Percentiles rank a stretch among this genome's conserved stretches.
Evolutionary conservation across 306 rosid genomes (phyloP).

Genomic region (Myrica gale): DNA sequence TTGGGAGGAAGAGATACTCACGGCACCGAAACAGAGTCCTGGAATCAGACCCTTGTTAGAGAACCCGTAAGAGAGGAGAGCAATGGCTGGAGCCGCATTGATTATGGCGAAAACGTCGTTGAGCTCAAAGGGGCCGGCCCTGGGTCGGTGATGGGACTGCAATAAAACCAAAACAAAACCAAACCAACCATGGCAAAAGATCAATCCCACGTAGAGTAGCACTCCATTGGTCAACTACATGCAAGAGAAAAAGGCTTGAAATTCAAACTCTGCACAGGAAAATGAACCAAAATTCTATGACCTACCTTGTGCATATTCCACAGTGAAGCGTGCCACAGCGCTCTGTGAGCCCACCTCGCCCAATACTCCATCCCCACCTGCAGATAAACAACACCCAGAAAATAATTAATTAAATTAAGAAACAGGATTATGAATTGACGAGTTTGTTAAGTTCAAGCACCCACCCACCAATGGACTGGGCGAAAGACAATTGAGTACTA

Average conservation of each 20-base stretch:
- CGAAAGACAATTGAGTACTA: no score
- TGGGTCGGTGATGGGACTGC: conserved; percentile 93
- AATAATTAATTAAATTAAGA: background rate
- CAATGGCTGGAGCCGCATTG: conserved; percentile 90
- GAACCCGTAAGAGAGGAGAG: conserved; percentile 75
- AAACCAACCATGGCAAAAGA: background rate
- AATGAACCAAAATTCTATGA: conserved; percentile 4
- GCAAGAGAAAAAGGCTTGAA: background rate
- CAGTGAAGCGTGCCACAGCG: conserved; percentile 63
- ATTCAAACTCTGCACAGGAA: background rate
- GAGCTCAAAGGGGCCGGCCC: conserved; percentile 91
- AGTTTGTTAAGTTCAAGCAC: no score
- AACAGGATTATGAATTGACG: no score
- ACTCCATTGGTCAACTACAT: background rate
- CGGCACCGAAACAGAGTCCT: conserved; percentile 93
- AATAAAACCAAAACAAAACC: conserved; percentile 1
- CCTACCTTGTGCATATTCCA: conserved; percentile 68
- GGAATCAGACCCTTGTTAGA: conserved; percentile 82
- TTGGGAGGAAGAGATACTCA: conserved; percentile 31
- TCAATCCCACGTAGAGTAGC: background rate
- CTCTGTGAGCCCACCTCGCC: conserved; percentile 71
- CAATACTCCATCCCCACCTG: conserved; percentile 72
- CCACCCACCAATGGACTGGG: no score
- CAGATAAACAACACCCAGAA: conserved; percentile 1
- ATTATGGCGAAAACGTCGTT: conserved; percentile 91